These are phyloP conservation scores for Chrysosporium queenslandicum DNA, from an alignment of 2,329 filamentous ascomycete species.

Conservation along the genomic window DNA sequence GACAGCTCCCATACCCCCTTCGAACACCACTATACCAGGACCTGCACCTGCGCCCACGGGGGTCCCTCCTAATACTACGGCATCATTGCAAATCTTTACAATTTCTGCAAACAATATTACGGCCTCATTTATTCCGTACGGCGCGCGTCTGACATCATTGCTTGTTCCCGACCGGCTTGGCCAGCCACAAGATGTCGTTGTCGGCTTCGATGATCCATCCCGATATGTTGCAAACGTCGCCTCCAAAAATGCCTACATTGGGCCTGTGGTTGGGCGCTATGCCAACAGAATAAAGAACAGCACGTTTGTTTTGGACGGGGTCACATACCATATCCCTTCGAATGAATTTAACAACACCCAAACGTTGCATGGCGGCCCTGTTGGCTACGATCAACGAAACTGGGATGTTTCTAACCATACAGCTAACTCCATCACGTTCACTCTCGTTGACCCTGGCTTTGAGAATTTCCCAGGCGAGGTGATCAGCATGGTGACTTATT, in stretches of 20 bases:
- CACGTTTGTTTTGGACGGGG: conserved; percentile 43
- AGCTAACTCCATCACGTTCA: conserved; percentile 38
- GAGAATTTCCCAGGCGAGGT: conserved; percentile 41
- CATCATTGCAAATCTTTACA: conserved; percentile 36
- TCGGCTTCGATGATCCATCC: conserved; percentile 42
- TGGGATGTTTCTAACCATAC: conserved; percentile 40
- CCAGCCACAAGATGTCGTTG: conserved; percentile 40
- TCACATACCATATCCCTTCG: conserved; percentile 39
- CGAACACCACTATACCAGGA: background rate
- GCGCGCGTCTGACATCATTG: conserved; percentile 39
- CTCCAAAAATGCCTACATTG: conserved; percentile 42
- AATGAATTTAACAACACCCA: conserved; percentile 45
- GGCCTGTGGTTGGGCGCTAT: conserved; percentile 43
- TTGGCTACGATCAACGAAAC: conserved; percentile 42
- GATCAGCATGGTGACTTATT: conserved; percentile 39
- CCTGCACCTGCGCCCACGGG: conserved; percentile 1
- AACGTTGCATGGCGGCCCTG: conserved; percentile 43
- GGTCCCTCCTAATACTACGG: background rate
- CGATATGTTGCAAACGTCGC: conserved; percentile 38
- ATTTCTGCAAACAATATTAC: conserved; percentile 41
- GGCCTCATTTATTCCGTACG: conserved; percentile 41
- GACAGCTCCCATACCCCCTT: background rate
- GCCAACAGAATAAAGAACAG: conserved; percentile 49
- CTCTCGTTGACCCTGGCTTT: conserved; percentile 35
- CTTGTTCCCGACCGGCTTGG: conserved; percentile 44